Evolutionary conservation across 345 rosid species (phyloP).

Genomic region (Camelina neglecta): DNA sequence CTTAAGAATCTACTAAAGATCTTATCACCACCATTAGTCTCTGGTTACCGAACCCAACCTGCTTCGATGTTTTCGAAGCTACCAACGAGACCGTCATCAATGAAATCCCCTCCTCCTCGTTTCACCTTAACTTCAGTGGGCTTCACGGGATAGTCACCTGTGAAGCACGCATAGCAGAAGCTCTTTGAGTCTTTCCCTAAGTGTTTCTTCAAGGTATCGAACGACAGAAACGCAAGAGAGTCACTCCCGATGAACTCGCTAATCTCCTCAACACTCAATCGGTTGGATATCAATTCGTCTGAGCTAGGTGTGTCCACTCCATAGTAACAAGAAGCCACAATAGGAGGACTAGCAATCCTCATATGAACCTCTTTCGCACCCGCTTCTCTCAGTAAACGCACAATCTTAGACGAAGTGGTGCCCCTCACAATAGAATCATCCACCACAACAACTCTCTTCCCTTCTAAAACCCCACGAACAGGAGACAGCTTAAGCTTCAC

Average conservation of each 20-base stretch:
- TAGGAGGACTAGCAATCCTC: slow-evolving; percentile 98
- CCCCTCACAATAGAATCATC: slow-evolving; percentile 97
- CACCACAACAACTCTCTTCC: slow-evolving; percentile 91
- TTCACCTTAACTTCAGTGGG: slow-evolving; percentile 79
- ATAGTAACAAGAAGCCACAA: slow-evolving; percentile 79
- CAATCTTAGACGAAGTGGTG: slow-evolving; percentile 89
- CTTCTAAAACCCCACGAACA: slow-evolving; percentile 79
- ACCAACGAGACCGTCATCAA: slow-evolving; percentile 88
- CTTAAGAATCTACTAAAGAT: neutral
- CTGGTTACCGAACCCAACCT: slow-evolving; percentile 64
- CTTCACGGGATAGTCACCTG: slow-evolving; percentile 84
- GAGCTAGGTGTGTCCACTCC: slow-evolving; percentile 98
- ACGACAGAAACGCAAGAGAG: slow-evolving; percentile 78
- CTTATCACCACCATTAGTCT: neutral
- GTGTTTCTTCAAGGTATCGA: slow-evolving; percentile 66
- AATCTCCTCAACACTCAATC: slow-evolving; percentile 83
- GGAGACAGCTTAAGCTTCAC: slow-evolving; percentile 96
- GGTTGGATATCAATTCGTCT: slow-evolving; percentile 86
- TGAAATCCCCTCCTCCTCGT: slow-evolving; percentile 82
- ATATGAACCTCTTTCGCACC: slow-evolving; percentile 97
- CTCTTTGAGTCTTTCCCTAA: slow-evolving; percentile 57
- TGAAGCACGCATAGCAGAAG: slow-evolving; percentile 94
- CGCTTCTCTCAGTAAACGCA: slow-evolving; percentile 79
- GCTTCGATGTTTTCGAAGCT: slow-evolving; percentile 69
- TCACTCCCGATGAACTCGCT: slow-evolving; percentile 75